These are phyloP conservation scores for Gastrodia elata DNA, from an alignment of 106 monocot species.

Conservation along the genomic window DNA sequence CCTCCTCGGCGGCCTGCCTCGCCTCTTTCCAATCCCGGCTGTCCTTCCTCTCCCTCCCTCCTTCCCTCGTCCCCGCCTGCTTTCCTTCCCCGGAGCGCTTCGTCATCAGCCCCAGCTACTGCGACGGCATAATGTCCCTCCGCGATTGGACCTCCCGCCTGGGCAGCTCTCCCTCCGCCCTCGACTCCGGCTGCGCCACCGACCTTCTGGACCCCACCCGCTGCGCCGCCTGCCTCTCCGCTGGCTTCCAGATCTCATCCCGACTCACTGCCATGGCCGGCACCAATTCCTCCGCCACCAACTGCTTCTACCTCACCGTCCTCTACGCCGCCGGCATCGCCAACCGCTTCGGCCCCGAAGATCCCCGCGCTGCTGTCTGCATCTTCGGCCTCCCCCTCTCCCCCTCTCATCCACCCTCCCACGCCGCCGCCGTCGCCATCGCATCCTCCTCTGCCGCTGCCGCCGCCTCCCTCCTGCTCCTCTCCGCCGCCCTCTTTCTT, in stretches of 20 bases:
- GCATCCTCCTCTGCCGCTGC: constrained; percentile 14
- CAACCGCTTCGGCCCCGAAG: constrained; percentile 28
- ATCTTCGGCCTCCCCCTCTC: constrained; percentile 35
- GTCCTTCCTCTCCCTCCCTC: constrained; percentile 41
- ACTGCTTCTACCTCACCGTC: constrained; percentile 60
- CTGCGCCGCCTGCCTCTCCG: constrained; percentile 46
- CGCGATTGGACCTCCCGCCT: constrained; percentile 33
- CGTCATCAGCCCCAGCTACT: constrained; percentile 40
- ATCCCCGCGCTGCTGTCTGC: constrained; percentile 37
- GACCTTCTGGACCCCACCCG: constrained; percentile 22
- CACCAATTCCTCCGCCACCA: constrained; percentile 43
- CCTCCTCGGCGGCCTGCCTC: constrained; percentile 50
- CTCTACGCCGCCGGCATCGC: constrained; percentile 52
- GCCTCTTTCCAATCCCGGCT: constrained; percentile 29
- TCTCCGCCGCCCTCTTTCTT: neutral
- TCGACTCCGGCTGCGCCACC: constrained; percentile 31
- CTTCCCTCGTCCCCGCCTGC: constrained; percentile 34
- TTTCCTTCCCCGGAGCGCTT: constrained; percentile 31
- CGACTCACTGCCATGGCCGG: constrained; percentile 42
- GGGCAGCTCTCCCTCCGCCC: constrained; percentile 27
- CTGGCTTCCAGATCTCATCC: constrained; percentile 31
- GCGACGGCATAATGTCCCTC: constrained; percentile 46
- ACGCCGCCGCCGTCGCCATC: constrained; percentile 4
- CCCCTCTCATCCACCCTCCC: neutral
- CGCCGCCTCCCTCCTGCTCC: constrained; percentile 8